Percentiles rank a stretch among this genome's conserved stretches.
Conservation (phyloP, 2,329 filamentous ascomycete genomes). For the Penicillium occitanis region DNA sequence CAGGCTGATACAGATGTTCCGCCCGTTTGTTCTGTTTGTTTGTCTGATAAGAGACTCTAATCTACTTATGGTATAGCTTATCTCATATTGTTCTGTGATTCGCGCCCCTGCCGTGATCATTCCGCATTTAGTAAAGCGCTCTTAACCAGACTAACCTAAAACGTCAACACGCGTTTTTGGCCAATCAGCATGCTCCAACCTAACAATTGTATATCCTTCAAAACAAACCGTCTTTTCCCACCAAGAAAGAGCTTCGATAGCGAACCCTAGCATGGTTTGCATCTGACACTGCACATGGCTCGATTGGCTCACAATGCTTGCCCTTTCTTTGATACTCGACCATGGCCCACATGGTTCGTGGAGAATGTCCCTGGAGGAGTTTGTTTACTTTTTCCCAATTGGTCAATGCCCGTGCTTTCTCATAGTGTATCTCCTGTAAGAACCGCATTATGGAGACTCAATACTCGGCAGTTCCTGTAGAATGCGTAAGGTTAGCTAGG, state of each 20-base stretch:
- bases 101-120: background rate
- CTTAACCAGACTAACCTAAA: background rate
- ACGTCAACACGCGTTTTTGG: conserved; percentile 9
- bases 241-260: background rate
- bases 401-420: conserved; percentile 15
- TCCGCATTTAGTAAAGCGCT: background rate
- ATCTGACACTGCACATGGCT: background rate
- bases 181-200: background rate
- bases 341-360: background rate
- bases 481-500: background rate
- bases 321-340: conserved; percentile 3
- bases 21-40: conserved; percentile 1
- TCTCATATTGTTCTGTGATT: background rate
- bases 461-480: conserved; percentile 7
- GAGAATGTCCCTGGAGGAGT: background rate
- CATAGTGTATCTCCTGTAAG: background rate
- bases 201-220: background rate
- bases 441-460: background rate
- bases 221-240: conserved; percentile 5
- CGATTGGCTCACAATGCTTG: background rate
- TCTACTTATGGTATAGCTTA: background rate
- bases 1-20: background rate
- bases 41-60: background rate
- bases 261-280: background rate
- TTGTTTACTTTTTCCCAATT: conserved; percentile 16